Evolutionary conservation across 495 filamentous ascomycete species (phyloP), one percentile per base, ranked within the genome.

Genomic region (Annulohypoxylon bovei): DNA sequence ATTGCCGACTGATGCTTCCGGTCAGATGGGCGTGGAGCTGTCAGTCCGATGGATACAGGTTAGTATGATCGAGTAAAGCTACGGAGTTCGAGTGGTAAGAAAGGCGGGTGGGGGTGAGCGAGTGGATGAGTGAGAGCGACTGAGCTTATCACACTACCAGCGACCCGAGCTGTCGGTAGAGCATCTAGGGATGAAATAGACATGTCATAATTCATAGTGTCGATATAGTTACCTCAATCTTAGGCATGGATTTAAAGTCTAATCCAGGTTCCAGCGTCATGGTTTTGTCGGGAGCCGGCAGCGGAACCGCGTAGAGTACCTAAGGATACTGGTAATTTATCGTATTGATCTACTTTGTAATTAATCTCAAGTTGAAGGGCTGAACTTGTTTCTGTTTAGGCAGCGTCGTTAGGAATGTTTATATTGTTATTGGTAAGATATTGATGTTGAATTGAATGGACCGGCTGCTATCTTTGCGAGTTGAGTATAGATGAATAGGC

Each of bases 11-110:
- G 78, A 95, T 94, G 76, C 90, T 93, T 47, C 93, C 92, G 44
- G 87, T 91, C 32, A 97, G 86, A 78, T 95, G 93, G 63, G 93
- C 93, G 69, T 97, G 93, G 16, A 97, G 85, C 90, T 95, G 73
- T 23, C 33, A 16, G 40, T 28, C 53, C 42, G 42, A 11, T 23
- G 27, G 6, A 30, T 4, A 32, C n/a, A 33, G 42, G 69, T 75
- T 63, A 75, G 70, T 56, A 62, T 37, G n/a, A n/a, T n/a, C n/a
- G n/a, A 25, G 3, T 20, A 64, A 27, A 27, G 9, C 20, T 46
- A 9, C n/a, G 1, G 47, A 28, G 23, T 14, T 28, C 16, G 22
- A 50, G 22, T 46, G 14, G 47, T n/a, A 7, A 16, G n/a, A n/a
- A n/a, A n/a, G n/a, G n/a, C n/a, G n/a, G 40, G 40, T 1, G 40